Evolutionary conservation across 345 rosid genomes (phyloP).

Genomic region (Brassica juncea): DNA sequence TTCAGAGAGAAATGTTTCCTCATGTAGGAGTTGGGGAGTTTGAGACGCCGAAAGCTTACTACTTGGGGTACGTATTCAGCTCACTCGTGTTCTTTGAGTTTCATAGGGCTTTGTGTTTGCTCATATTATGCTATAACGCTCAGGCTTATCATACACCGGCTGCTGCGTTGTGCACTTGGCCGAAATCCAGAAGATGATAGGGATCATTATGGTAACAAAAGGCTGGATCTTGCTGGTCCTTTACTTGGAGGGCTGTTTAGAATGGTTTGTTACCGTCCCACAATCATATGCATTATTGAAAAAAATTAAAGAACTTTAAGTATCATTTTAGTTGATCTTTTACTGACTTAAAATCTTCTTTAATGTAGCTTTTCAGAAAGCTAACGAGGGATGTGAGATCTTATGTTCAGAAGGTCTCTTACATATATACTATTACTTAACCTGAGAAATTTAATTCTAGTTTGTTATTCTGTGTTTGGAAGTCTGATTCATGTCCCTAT

Average conservation of each 20-base stretch:
- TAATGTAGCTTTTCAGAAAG: conserved; percentile 88
- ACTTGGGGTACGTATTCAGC: conserved; percentile 78
- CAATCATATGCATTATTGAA: not conserved
- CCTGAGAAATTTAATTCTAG: not conserved
- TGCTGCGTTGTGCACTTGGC: conserved; percentile 90
- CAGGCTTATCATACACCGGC: conserved; percentile 93
- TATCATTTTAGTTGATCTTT: not conserved
- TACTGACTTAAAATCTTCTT: conserved; percentile 18
- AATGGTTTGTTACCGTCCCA: conserved; percentile 57
- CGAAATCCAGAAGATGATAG: conserved; percentile 97
- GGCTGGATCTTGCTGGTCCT: conserved; percentile 99
- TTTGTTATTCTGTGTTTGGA: conserved; percentile 25
- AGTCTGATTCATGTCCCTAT: conserved; percentile 24
- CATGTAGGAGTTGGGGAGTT: conserved; percentile 91
- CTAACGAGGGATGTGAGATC: conserved; percentile 92
- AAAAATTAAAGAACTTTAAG: not conserved
- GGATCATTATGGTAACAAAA: conserved; percentile 98
- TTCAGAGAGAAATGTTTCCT: conserved; percentile 99
- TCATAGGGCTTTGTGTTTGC: conserved; percentile 13
- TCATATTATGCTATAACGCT: conserved; percentile 18
- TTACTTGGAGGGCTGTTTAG: conserved; percentile 95
- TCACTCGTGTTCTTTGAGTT: conserved; percentile 7
- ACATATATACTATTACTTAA: conserved; percentile 15
- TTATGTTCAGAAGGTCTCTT: conserved; percentile 91
- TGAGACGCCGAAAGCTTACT: conserved; percentile 97